Conservation (phyloP, 805 yeast species). For the Blastobotrys chiropterorum region DNA sequence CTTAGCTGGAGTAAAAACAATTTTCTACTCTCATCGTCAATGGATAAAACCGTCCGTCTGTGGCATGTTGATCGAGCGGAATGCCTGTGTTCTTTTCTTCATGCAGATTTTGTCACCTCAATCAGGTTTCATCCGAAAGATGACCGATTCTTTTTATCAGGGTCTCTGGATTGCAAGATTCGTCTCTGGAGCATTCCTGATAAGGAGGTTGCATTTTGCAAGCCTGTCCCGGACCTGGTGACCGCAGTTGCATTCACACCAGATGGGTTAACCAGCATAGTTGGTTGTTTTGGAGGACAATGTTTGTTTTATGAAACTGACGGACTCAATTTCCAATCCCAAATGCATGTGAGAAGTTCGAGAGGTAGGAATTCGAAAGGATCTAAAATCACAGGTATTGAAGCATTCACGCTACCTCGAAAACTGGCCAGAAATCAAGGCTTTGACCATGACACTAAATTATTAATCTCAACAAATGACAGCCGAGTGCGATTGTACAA, state of each 20-base stretch:
- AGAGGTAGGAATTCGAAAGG: constrained; percentile 33
- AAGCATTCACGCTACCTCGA: constrained; percentile 28
- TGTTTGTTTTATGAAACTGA: constrained; percentile 55
- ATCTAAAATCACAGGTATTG: constrained; percentile 72
- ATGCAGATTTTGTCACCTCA: constrained; percentile 77
- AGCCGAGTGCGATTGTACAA: constrained; percentile 68
- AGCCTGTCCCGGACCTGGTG: constrained; percentile 57
- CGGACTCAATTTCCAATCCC: constrained; percentile 50
- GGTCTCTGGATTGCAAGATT: constrained; percentile 69
- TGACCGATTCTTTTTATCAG: constrained; percentile 79
- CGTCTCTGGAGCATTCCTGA: constrained; percentile 86
- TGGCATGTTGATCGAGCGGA: constrained; percentile 75
- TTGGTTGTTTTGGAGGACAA: constrained; percentile 78
- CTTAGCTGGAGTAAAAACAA: constrained; percentile 86
- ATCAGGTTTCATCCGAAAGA: constrained; percentile 78
- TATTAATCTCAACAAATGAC: constrained; percentile 74
- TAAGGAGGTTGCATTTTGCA: constrained; percentile 51
- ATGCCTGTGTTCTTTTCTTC: constrained; percentile 58
- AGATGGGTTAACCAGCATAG: constrained; percentile 47
- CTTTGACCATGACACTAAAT: constrained; percentile 33
- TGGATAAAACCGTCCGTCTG: constrained; percentile 74
- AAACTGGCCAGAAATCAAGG: constrained; percentile 6
- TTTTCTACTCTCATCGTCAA: constrained; percentile 71
- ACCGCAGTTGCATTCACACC: constrained; percentile 75
- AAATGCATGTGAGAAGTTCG: constrained; percentile 34